Percentiles rank a stretch among this genome's conserved stretches.
These are phyloP conservation scores for Phaeotremella skinneri DNA, from an alignment of 768 basidiomycete genomes.

Conservation along the genomic window DNA sequence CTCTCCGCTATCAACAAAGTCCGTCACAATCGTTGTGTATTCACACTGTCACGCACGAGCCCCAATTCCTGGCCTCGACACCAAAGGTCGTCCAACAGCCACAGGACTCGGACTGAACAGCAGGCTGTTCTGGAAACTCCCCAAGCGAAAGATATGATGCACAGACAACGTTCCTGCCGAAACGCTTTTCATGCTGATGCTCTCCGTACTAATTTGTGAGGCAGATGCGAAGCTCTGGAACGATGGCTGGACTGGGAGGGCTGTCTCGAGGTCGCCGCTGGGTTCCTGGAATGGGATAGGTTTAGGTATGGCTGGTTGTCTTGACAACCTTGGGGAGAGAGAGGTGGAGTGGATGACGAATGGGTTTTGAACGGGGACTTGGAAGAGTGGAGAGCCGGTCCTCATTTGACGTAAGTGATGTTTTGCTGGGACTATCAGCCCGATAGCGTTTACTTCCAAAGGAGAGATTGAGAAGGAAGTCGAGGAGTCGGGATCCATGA, in stretches of 20 bases:
- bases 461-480: too few species aligned
- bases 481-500: too few species aligned
- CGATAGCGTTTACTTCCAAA: too few species aligned
- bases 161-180: too few species aligned
- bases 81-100: constrained; percentile 16
- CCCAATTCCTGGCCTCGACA: neutral
- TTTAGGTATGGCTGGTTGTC: neutral
- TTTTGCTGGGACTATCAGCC: too few species aligned
- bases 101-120: constrained; percentile 39
- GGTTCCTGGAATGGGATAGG: neutral
- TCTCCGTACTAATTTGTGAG: neutral
- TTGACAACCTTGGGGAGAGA: neutral
- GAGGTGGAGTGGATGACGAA: constrained; percentile 30
- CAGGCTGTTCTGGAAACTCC: constrained; percentile 32
- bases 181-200: too few species aligned
- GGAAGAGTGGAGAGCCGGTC: neutral
- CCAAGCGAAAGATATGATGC: constrained; percentile 31
- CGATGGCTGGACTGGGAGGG: neutral
- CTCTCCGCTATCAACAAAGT: neutral
- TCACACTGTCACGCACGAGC: too few species aligned
- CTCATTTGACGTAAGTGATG: too few species aligned
- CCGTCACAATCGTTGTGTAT: constrained; percentile 1
- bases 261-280: neutral
- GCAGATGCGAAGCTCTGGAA: neutral
- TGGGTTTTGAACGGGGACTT: constrained; percentile 18